These are phyloP conservation scores for Trichaptum fuscoviolaceum DNA, from an alignment of 768 basidiomycete species.

Conservation along the genomic window DNA sequence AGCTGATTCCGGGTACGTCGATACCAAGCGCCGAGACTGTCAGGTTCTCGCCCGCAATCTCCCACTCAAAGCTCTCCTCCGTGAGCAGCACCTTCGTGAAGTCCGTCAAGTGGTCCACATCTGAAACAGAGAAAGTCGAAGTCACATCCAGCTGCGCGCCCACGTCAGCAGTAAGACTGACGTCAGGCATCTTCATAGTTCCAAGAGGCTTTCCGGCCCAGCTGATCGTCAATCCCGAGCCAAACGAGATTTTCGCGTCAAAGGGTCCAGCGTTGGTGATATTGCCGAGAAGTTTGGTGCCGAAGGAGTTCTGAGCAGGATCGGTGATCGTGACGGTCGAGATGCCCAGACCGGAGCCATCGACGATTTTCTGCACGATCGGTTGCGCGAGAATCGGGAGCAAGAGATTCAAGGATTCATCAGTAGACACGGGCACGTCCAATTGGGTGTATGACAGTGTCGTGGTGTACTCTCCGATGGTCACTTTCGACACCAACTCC, in stretches of 20 bases:
- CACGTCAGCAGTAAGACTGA: slow-evolving; percentile 54
- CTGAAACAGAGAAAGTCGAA: slow-evolving; percentile 52
- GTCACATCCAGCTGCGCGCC: slow-evolving; percentile 55
- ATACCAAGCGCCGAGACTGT: slow-evolving; percentile 63
- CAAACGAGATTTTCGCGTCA: slow-evolving; percentile 64
- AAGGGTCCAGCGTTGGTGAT: slow-evolving; percentile 73
- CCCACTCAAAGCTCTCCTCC: slow-evolving; percentile 63
- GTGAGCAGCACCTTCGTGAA: slow-evolving; percentile 66
- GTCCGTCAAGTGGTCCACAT: slow-evolving; percentile 50
- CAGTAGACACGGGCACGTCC: slow-evolving; percentile 53
- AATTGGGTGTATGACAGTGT: slow-evolving; percentile 56
- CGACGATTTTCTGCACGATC: slow-evolving; percentile 69
- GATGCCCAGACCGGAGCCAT: slow-evolving; percentile 49
- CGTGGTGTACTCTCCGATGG: slow-evolving; percentile 62
- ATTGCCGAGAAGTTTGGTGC: slow-evolving; percentile 48
- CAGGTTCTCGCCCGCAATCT: slow-evolving; percentile 58
- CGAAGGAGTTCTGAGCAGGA: slow-evolving; percentile 54
- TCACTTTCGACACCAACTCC: slow-evolving; percentile 45
- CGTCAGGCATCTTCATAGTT: slow-evolving; percentile 52
- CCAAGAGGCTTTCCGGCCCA: slow-evolving; percentile 59
- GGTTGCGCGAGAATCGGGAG: slow-evolving; percentile 67
- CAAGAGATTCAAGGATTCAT: slow-evolving; percentile 55
- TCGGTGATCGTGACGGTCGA: slow-evolving; percentile 57
- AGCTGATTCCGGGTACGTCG: slow-evolving; percentile 47
- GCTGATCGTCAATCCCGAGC: slow-evolving; percentile 50